Evolutionary conservation across 441 rosid species (phyloP).

Genomic region (Raphanus hybrid): DNA sequence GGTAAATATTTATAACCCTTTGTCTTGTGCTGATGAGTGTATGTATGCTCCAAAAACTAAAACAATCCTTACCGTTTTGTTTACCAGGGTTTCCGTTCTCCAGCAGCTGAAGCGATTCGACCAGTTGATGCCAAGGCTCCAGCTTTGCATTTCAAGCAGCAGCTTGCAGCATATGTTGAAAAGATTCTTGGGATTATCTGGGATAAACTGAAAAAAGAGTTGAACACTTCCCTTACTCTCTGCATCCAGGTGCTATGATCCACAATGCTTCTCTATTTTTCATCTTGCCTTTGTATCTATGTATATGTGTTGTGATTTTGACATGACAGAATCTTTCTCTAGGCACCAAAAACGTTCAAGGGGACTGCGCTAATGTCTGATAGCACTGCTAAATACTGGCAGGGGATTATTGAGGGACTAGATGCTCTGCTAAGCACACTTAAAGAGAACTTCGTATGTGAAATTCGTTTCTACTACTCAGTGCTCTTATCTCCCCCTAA

Average conservation of each 20-base stretch:
- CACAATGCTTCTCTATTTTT: conserved; percentile 21
- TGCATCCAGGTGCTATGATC: conserved; percentile 75
- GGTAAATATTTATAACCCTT: conserved; percentile 48
- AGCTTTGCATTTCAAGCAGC: conserved; percentile 91
- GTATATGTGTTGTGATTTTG: conserved; percentile 14
- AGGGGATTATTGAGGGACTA: conserved; percentile 69
- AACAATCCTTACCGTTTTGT: conserved; percentile 10
- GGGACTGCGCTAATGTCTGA: conserved; percentile 37
- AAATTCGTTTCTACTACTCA: conserved; percentile 32
- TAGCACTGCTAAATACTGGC: conserved; percentile 59
- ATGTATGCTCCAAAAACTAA: not conserved
- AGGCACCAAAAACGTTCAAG: conserved; percentile 86
- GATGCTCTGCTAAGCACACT: conserved; percentile 74
- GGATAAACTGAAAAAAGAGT: conserved; percentile 86
- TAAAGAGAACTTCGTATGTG: conserved; percentile 77
- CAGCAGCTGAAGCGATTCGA: conserved; percentile 54
- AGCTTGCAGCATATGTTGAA: conserved; percentile 90
- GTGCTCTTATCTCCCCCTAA: conserved; percentile 25
- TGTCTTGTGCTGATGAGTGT: not conserved
- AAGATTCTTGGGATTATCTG: conserved; percentile 89
- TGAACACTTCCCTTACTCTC: conserved; percentile 62
- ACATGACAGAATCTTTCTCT: conserved; percentile 28
- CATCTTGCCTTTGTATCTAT: conserved; percentile 9
- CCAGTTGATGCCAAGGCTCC: conserved; percentile 93
- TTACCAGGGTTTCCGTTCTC: conserved; percentile 81